Conservation (phyloP, 345 rosid genomes). For the Aquilaria sinensis region DNA sequence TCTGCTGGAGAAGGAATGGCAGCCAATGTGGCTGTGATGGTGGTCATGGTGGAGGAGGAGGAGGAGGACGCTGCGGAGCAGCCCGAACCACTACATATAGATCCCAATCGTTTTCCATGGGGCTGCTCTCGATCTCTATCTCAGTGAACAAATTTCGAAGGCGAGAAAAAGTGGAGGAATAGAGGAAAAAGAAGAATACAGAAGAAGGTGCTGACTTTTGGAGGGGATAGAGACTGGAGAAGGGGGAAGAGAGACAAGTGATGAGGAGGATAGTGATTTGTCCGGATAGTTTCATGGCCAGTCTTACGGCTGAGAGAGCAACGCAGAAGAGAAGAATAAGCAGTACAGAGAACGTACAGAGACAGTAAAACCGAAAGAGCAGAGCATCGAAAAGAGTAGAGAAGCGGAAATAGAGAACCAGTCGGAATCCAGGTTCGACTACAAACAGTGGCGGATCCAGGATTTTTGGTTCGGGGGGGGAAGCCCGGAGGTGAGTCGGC, state of each 20-base stretch:
- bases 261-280: slow-evolving; percentile 8
- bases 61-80: slow-evolving; percentile 37
- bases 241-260: not conserved
- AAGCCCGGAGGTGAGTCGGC: too few species aligned
- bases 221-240: slow-evolving; percentile 15
- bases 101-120: slow-evolving; percentile 93
- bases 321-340: too few species aligned
- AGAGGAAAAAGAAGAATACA: slow-evolving; percentile 30
- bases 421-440: too few species aligned
- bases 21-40: slow-evolving; percentile 18
- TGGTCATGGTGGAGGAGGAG: slow-evolving; percentile 20
- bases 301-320: too few species aligned
- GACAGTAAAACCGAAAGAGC: too few species aligned
- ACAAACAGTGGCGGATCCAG: too few species aligned
- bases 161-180: slow-evolving; percentile 22
- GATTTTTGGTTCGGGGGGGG: too few species aligned
- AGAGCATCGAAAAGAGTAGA: too few species aligned
- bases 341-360: too few species aligned
- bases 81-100: slow-evolving; percentile 90
- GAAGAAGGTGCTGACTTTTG: slow-evolving; percentile 88
- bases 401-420: too few species aligned
- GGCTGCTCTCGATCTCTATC: not conserved
- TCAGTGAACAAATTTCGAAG: not conserved
- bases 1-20: slow-evolving; percentile 16
- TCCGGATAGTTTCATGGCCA: too few species aligned